phyloP scores from a whole-genome alignment of 2,329 filamentous ascomycete species.

The Emericellopsis atlantica region DNA sequence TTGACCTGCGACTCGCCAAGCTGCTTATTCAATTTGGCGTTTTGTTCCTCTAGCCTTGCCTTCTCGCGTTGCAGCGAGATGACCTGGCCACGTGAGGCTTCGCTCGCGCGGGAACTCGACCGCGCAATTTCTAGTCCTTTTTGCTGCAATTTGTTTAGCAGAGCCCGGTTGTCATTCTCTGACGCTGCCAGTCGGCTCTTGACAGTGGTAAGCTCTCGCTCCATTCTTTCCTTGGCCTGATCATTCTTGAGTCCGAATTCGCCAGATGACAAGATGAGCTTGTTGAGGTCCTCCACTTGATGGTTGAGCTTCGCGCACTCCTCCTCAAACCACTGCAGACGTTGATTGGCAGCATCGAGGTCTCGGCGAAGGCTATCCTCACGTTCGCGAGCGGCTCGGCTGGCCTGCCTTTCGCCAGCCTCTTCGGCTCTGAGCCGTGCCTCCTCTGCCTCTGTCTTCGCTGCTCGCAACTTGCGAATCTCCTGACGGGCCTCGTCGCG shows the following conservation, averaged over 20 bases:
- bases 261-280: slow-evolving; percentile 78
- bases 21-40: slow-evolving; percentile 67
- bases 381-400: slow-evolving; percentile 64
- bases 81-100: slow-evolving; percentile 69
- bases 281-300: slow-evolving; percentile 76
- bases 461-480: slow-evolving; percentile 67
- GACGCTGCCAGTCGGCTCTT: slow-evolving; percentile 83
- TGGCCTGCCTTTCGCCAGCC: slow-evolving; percentile 68
- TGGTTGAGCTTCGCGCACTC: slow-evolving; percentile 66
- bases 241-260: slow-evolving; percentile 84
- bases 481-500: slow-evolving; percentile 83
- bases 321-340: slow-evolving; percentile 65
- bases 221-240: slow-evolving; percentile 84
- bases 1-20: slow-evolving; percentile 75
- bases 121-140: slow-evolving; percentile 94
- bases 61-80: slow-evolving; percentile 73
- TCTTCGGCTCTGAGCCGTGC: slow-evolving; percentile 73
- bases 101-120: slow-evolving; percentile 73
- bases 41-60: slow-evolving; percentile 68
- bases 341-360: slow-evolving; percentile 64
- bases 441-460: slow-evolving; percentile 77
- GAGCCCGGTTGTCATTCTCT: slow-evolving; percentile 86
- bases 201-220: slow-evolving; percentile 81
- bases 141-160: slow-evolving; percentile 96
- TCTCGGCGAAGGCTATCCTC: slow-evolving; percentile 68